Evolutionary conservation across 176 grass and related monocot genomes (phyloP).

Genomic region (Paspalum notatum): DNA sequence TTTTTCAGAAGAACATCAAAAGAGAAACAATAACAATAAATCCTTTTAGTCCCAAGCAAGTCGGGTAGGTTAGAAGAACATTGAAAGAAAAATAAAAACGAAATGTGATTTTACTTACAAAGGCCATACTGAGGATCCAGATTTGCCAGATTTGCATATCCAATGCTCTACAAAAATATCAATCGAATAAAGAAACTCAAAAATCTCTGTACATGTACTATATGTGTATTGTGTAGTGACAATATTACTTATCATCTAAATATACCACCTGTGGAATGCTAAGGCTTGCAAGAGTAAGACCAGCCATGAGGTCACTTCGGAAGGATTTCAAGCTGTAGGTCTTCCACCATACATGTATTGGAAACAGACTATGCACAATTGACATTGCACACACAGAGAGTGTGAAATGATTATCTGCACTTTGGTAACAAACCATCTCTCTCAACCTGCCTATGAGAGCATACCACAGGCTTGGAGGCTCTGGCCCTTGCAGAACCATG

Average conservation of each 20-base stretch:
- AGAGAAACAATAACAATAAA: neutral
- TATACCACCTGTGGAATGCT: constrained; percentile 15
- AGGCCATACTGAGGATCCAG: constrained; percentile 26
- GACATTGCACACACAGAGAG: constrained; percentile 13
- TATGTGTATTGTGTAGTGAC: neutral
- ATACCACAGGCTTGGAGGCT: constrained; percentile 52
- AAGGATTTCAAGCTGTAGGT: constrained; percentile 11
- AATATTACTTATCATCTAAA: neutral
- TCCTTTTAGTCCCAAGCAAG: neutral
- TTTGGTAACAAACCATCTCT: neutral
- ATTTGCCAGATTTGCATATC: constrained; percentile 26
- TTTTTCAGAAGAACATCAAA: constrained; percentile 14
- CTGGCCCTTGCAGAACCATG: constrained; percentile 46
- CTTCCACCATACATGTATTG: constrained; percentile 19
- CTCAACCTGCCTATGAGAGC: constrained; percentile 39
- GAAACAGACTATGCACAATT: constrained; percentile 18
- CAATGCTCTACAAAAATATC: constrained; percentile 16
- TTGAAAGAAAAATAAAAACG: neutral
- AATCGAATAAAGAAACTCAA: neutral
- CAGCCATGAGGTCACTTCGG: constrained; percentile 13
- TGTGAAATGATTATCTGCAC: constrained; percentile 18
- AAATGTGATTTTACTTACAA: constrained; percentile 2
- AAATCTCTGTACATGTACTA: neutral
- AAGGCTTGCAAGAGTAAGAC: constrained; percentile 9
- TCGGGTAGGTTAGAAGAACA: neutral